Base-by-base conservation (phyloP, 2,329 filamentous ascomycete genomes). In the Colletotrichum endophyticum region DNA sequence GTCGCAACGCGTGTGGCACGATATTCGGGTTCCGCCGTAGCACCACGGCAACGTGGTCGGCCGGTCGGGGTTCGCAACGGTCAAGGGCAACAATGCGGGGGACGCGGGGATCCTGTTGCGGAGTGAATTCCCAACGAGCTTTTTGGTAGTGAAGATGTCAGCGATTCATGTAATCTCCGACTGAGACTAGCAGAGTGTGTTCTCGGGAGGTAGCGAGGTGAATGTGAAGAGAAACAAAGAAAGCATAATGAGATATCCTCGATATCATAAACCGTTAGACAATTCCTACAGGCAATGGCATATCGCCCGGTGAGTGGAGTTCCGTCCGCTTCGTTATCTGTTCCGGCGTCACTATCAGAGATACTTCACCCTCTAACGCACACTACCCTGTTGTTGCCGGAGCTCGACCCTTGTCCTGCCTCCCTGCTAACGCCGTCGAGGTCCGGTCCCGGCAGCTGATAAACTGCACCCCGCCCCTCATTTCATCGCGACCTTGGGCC, bases 371-470 rank as follows among this genome's bases (percentile, higher is more conserved):
- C 13, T 15, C 67, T 39, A 59, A 39, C 56, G 8, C 4, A 7
- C 53, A 28, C 56, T 11, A 59, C 56, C 56, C 25, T 2, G 0
- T 28, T 59, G 56, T 25, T 30, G 49, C 53, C 53, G 22, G 56
- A 39, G 44, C 34, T 13, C 16, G 8, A 34, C 67, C 67, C 56
- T 4, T 57, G 53, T 39, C 34, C 6, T 30, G 44, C 44, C 15
- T 62, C 57, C 57, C 28, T 28, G 57, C 57, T 62, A 62, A 62
- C 16, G 69, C 59, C 57, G 59, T 71, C 69, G 44, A 56, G 69
- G 39, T 71, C 69, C 69, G 69, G 69, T 64, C 59, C 61, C 59
- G 59, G 59, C 44, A 66, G 57, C 61, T 71, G 69, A 71, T 71
- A 71, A 66, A 39, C 69, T n/a, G 57, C 57, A 66, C 3, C 59